Evolutionary conservation across 495 filamentous ascomycete species (phyloP).

Genomic region (Penicillium salamii): DNA sequence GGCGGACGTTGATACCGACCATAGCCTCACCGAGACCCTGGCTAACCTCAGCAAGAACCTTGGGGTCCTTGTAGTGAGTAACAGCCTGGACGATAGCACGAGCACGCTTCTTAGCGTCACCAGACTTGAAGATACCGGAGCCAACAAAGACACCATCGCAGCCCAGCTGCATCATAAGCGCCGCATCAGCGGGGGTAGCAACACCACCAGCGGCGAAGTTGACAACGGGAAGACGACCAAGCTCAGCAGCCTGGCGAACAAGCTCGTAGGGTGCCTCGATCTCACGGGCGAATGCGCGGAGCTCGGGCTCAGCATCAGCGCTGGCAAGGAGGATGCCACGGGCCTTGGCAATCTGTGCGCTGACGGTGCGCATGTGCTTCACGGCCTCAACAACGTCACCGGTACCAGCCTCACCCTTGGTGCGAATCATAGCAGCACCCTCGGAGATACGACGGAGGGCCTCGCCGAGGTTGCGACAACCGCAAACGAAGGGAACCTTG

Average conservation of each 20-base stretch:
- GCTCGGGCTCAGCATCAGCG: conserved; percentile 66
- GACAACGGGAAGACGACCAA: conserved; percentile 88
- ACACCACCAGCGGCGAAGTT: conserved; percentile 99
- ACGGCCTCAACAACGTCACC: conserved; percentile 97
- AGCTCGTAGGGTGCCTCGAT: conserved; percentile 72
- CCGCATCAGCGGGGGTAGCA: conserved; percentile 93
- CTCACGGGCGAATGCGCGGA: conserved; percentile 76
- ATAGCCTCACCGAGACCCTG: conserved; percentile 89
- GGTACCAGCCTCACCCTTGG: conserved; percentile 98
- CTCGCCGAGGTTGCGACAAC: conserved; percentile 93
- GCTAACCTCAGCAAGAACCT: conserved; percentile 82
- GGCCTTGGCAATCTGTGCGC: conserved; percentile 74
- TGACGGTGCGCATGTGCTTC: conserved; percentile 91
- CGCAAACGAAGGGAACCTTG: conserved; percentile 91
- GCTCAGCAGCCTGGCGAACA: conserved; percentile 79
- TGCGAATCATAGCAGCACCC: conserved; percentile 97
- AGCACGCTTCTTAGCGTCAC: conserved; percentile 81
- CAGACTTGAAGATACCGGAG: conserved; percentile 94
- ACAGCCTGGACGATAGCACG: conserved; percentile 93
- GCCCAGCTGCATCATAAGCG: conserved; percentile 98
- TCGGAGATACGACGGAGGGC: conserved; percentile 88
- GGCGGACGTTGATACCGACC: conserved; percentile 83
- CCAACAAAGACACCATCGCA: conserved; percentile 98
- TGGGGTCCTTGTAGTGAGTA: conserved; percentile 83
- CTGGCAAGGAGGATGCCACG: conserved; percentile 57